Evolutionary conservation across 495 filamentous ascomycete species (phyloP), one percentile per base, ranked within the genome.

Genomic region (Aspergillus hancockii): DNA sequence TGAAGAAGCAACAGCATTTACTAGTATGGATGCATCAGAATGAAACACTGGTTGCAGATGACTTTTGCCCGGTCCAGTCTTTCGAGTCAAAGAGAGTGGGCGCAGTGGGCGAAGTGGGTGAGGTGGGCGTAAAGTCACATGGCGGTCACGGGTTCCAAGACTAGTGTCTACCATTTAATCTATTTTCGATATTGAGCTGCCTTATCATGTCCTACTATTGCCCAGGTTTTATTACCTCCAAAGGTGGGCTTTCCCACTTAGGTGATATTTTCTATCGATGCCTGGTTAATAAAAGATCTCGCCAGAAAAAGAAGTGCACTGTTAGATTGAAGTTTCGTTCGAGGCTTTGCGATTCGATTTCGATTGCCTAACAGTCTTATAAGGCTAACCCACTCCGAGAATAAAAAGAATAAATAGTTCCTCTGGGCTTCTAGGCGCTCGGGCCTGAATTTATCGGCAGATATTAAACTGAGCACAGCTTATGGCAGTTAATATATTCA

Each of bases 81-180:
- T 28, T 32, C n/a, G n/a, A n/a, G n/a, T n/a, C n/a, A n/a, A n/a
- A n/a, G n/a, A n/a, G n/a, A n/a, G n/a, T n/a, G n/a, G n/a, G n/a
- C n/a, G n/a, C n/a, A n/a, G 31, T 32, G 22, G n/a, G n/a, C n/a
- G n/a, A n/a, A 43, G 46, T 22, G 8, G 32, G 46, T 18, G 45
- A 30, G 18, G 4, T 22, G 31, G 23, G 57, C 14, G 49, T 49
- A 46, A n/a, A 52, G 51, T 40, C 57, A 53, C 57, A 53, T 59
- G 57, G 57, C 50, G 57, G 57, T 59, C 50, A 59, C 57, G 57
- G 57, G 57, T 54, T 53, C 49, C 22, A 19, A 23, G 8, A 19
- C 25, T 52, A 32, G 46, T 13, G 43, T 31, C 14, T 32, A 21
- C 34, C 30, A 31, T 30, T 57, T 57, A 55, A 55, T 55, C 38